phyloP scores from a whole-genome alignment of 2,329 filamentous ascomycete species.

The Leptographium radiaticola region DNA sequence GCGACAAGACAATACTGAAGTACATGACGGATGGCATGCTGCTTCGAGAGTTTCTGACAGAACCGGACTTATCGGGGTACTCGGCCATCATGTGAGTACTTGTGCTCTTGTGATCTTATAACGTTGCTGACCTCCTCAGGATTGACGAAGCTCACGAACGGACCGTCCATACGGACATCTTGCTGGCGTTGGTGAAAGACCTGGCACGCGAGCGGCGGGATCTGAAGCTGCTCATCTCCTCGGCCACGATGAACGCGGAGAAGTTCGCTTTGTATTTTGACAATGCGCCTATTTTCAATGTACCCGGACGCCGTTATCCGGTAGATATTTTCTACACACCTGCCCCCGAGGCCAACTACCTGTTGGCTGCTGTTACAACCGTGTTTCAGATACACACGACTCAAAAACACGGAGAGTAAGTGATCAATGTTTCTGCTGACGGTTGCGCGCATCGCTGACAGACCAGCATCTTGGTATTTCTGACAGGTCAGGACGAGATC shows the following conservation, averaged over 20 bases:
- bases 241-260: slow-evolving; percentile 85
- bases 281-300: slow-evolving; percentile 85
- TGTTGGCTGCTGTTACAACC: slow-evolving; percentile 82
- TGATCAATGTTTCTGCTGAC: background rate
- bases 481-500: slow-evolving; percentile 95
- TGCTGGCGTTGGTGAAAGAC: slow-evolving; percentile 81
- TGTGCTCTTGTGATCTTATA: background rate
- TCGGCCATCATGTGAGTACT: slow-evolving; percentile 59
- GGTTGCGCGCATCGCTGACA: background rate
- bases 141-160: slow-evolving; percentile 97
- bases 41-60: slow-evolving; percentile 76
- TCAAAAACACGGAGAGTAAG: slow-evolving; percentile 60
- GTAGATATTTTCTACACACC: slow-evolving; percentile 88
- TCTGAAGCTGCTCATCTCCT: slow-evolving; percentile 81
- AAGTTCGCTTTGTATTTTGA: slow-evolving; percentile 91
- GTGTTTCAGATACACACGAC: slow-evolving; percentile 91
- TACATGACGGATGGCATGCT: slow-evolving; percentile 98
- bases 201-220: slow-evolving; percentile 72
- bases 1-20: slow-evolving; percentile 81
- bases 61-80: slow-evolving; percentile 71
- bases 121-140: background rate
- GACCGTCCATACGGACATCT: slow-evolving; percentile 79
- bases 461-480: slow-evolving; percentile 66
- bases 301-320: slow-evolving; percentile 77
- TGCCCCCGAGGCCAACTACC: slow-evolving; percentile 85